Evolutionary conservation across 331 rosid species (phyloP), one percentile per base, ranked within the genome.

Genomic region (Pyrus hybrid): DNA sequence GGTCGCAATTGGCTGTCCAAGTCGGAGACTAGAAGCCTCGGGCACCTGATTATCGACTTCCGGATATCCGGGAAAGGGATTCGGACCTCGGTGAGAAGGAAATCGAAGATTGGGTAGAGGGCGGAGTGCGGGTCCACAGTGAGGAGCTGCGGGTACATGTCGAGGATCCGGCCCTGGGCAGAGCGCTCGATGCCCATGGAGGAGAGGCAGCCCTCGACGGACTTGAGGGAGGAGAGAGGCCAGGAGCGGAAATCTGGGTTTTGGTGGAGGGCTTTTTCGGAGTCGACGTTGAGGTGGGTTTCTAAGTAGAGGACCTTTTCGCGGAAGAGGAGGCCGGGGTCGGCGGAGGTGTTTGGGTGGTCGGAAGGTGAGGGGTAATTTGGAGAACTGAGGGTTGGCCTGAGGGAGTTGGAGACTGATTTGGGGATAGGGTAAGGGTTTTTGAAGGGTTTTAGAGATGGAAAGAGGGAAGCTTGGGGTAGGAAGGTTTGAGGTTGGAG

Each of bases 51-150:
- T 6, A 93, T 54, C 51, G 91, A 87, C 57, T 80, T 85, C 7
- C 80, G 83, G 45, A 93, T 83, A 64, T 93, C 71, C 1, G 73
- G 86, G 76, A 80, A 90, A 8, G 93, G 93, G 77, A 91, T 85
- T n/a, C 10, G 13, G 8, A 84, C 97, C 61, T 93, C 93, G 20
- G 87, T 84, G 69, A 90, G 83, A 33, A 93, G 91, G 79, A 90
- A 93, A 67, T 91, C 98, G 68, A 93, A 80, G 43, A 93, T 20
- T 2, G 97, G 96, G 75, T 93, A 93, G 74, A 91, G 83, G 12
- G 86, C 86, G 23, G 9, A 7, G 67, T 90, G 23, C 1, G 94
- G 98, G 68, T 91, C 93, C 47, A 83, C 76, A 32, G 96, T 91
- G 73, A 93, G 96, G 30, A 93, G 88, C 56, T 76, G 75, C 0